Evolutionary conservation across 345 rosid genomes (phyloP), one percentile per base, ranked within the genome.

Genomic region (Passiflora organensis): DNA sequence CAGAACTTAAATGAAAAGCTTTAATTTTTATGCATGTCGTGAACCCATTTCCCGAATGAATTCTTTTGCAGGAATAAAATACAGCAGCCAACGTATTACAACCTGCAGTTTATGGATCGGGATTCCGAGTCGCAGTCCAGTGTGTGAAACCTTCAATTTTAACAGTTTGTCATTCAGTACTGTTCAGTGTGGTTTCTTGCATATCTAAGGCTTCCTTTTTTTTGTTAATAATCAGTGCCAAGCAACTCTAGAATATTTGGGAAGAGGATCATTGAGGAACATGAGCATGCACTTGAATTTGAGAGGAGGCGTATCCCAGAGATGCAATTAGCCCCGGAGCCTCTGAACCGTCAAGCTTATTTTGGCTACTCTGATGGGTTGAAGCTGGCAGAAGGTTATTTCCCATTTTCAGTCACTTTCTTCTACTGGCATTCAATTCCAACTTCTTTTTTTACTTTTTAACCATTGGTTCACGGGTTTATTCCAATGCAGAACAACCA

Each of bases 121-220:
- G 93, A 91, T 72, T 23, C 73, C 0, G 99, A 86, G 62, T 64
- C 76, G 69, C 82, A 72, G 64, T 57, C 84, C n/a, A 61, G 96
- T 74, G 54, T 70, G 83, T 58, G 36, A 34, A 21, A 37, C 14
- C 48, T 48, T 46, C 16, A 6, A 12, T 11, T n/a, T 38, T 13
- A 48, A 22, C 10, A 9, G 39, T 8, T 15, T 0, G 24, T 1
- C 21, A 15, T 2, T 32, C 20, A n/a, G 12, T 9, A 11, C 53
- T 37, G n/a, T 41, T n/a, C 15, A 17, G 1, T 48, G 14, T 43
- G 51, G 20, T 15, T n/a, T 1, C 6, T 24, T 32, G 6, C 10
- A 19, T 23, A 20, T 32, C 47, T 50, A 21, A 51, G 34, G 6
- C 15, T 18, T 36, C 15, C 3, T 41, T 25, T 32, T 50, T 55